Evolutionary conservation across 2,329 filamentous ascomycete species (phyloP).

Genomic region (Penicillium sp.): DNA sequence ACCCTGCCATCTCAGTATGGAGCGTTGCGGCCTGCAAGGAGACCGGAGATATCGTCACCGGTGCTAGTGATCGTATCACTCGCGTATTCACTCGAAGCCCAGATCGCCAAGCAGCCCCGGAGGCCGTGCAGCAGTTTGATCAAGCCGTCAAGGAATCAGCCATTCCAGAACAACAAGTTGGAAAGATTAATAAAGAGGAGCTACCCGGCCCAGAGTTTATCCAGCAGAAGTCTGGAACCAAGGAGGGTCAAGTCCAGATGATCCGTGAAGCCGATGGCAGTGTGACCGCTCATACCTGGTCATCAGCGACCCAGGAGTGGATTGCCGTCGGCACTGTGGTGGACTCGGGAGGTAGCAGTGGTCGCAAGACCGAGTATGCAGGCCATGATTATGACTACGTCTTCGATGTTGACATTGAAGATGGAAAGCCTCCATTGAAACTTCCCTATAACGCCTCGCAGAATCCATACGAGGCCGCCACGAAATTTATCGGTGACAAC

Average conservation of each 20-base stretch:
- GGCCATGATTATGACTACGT: conserved; percentile 95
- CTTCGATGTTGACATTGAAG: conserved; percentile 94
- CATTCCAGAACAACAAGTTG: conserved; percentile 83
- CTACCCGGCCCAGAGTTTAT: conserved; percentile 88
- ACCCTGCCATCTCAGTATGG: conserved; percentile 97
- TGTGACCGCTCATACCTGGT: conserved; percentile 88
- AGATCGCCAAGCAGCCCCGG: conserved; percentile 69
- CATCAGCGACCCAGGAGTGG: conserved; percentile 71
- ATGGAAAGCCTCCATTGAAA: conserved; percentile 88
- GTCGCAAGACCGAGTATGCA: conserved; percentile 72
- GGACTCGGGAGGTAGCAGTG: conserved; percentile 79
- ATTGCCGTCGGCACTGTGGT: conserved; percentile 92
- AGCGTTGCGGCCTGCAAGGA: conserved; percentile 77
- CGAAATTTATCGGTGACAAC: conserved; percentile 87
- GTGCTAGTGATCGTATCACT: conserved; percentile 83
- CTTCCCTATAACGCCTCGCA: conserved; percentile 91
- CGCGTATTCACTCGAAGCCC: conserved; percentile 77
- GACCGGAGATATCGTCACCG: conserved; percentile 90
- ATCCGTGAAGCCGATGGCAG: conserved; percentile 80
- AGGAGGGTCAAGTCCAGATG: conserved; percentile 94
- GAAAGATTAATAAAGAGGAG: conserved; percentile 86
- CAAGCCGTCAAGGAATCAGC: conserved; percentile 79
- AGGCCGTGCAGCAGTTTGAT: conserved; percentile 73
- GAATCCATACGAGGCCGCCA: conserved; percentile 88
- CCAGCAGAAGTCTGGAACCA: conserved; percentile 78